Percentiles rank a stretch among this genome's conserved stretches.
Conservation (phyloP, 306 rosid species). For the Cucurbita argyrosperma region DNA sequence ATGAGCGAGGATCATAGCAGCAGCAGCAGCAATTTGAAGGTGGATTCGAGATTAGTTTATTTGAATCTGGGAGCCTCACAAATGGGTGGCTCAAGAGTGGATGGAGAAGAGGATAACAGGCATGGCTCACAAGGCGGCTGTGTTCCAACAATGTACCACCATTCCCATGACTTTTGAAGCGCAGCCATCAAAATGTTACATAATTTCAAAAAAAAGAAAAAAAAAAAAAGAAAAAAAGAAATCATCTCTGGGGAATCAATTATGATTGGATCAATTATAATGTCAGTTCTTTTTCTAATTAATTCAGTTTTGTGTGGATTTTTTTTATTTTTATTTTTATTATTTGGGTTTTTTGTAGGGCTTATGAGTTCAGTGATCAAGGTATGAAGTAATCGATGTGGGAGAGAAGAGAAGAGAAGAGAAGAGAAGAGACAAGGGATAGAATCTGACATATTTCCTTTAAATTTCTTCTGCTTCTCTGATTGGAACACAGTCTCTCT, state of each 20-base stretch:
- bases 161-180: conserved; percentile 53
- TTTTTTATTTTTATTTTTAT: background rate
- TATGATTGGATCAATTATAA: background rate
- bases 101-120: conserved; percentile 30
- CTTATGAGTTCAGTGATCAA: background rate
- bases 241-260: background rate
- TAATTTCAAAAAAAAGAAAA: background rate
- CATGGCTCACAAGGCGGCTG: conserved; percentile 38
- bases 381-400: background rate
- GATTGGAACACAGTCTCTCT: background rate
- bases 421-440: background rate
- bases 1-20: conserved; percentile 39
- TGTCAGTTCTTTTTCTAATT: background rate
- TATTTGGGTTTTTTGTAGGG: background rate
- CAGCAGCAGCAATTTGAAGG: conserved; percentile 41
- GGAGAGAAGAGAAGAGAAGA: background rate
- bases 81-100: conserved; percentile 41
- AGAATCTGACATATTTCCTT: conserved; percentile 8
- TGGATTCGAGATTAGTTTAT: conserved; percentile 81
- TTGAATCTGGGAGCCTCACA: conserved; percentile 68
- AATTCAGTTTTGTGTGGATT: background rate
- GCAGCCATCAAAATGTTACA: background rate
- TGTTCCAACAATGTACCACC: conserved; percentile 34
- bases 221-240: background rate
- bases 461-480: background rate